Evolutionary conservation across 2,329 filamentous ascomycete species (phyloP), one percentile per base, ranked within the genome.

Genomic region (Coleophoma crateriformis): DNA sequence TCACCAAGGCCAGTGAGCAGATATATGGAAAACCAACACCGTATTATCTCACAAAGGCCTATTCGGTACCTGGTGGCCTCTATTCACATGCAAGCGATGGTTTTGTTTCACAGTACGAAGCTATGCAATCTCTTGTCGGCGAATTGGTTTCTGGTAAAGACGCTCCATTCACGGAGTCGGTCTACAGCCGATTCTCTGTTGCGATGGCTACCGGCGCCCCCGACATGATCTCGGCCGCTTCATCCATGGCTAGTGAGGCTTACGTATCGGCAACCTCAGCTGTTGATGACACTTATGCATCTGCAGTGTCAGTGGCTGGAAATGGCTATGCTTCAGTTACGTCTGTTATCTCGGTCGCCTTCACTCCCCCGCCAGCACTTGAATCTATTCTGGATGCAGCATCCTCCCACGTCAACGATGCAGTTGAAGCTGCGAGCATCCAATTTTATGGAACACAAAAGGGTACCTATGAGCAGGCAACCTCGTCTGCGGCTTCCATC

Each of bases 91-190:
- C 81, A 5, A 83, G 82, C 1, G 77, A 77, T 17, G 76, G 76
- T 38, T 80, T 80, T 1, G 72, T 73, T 6, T 74, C 78, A 44
- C 85, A 89, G 59, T 91, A 88, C 57, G 77, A 79, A 5, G 81
- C 81, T 22, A 77, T 95, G 5, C 82, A 84, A 63, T 80, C 78
- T 12, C 76, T 94, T 2, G 77, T 95, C 13, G 87, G 85, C 1
- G 89, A 95, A 66, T 73, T 95, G 1, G 74, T 95, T 13, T 70
- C 77, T 38, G 90, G 87, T 47, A 89, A 85, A 65, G 89, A 95
- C 63, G 84, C 88, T 0, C 82, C 84, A 13, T 95, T 90, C 60
- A 90, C 85, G 0, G 87, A 95, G 61, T 90, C 87, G 51, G 85
- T 92, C 3, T 82, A 90, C 68, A 81, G 74, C 47, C 80, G 86